Conservation (phyloP, 495 filamentous ascomycete genomes). For the Aspergillus cristatus region DNA sequence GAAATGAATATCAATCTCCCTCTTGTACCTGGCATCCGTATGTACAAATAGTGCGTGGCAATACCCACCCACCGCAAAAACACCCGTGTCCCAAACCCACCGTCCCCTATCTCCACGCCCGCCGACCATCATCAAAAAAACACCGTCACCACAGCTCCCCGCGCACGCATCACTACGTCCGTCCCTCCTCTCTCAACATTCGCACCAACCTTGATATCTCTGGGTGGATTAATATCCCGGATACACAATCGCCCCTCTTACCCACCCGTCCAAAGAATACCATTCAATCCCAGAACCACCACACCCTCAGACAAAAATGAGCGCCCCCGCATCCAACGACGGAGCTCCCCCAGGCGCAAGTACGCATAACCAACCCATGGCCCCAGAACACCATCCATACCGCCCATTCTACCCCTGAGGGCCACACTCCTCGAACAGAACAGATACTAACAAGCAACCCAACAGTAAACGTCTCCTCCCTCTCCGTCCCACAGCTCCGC, state of each 20-base stretch:
- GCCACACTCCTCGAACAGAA: not conserved
- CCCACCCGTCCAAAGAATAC: too few relatives aligned
- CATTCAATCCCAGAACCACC: too few relatives aligned
- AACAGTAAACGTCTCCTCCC: constrained; percentile 54
- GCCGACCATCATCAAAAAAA: not conserved
- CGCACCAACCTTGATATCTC: not conserved
- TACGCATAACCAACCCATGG: constrained; percentile 6
- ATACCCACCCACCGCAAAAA: not conserved
- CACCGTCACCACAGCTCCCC: not conserved
- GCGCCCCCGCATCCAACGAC: constrained; percentile 13
- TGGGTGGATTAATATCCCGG: too few relatives aligned
- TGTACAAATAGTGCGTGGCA: not conserved
- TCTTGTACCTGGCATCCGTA: not conserved
- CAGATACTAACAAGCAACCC: not conserved
- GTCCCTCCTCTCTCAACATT: too few relatives aligned
- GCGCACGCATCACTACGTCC: too few relatives aligned
- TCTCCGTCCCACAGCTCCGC: constrained; percentile 48
- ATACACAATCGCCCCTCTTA: too few relatives aligned
- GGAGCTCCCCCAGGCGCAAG: constrained; percentile 24
- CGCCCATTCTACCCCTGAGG: constrained; percentile 1
- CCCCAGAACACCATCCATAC: constrained; percentile 2
- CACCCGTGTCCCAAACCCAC: not conserved
- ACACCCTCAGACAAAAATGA: too few relatives aligned
- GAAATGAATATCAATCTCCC: too few relatives aligned
- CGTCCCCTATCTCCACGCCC: not conserved